Evolutionary conservation across 768 basidiomycete genomes (phyloP), one percentile per base, ranked within the genome.

Genomic region (Obba rivulosa): DNA sequence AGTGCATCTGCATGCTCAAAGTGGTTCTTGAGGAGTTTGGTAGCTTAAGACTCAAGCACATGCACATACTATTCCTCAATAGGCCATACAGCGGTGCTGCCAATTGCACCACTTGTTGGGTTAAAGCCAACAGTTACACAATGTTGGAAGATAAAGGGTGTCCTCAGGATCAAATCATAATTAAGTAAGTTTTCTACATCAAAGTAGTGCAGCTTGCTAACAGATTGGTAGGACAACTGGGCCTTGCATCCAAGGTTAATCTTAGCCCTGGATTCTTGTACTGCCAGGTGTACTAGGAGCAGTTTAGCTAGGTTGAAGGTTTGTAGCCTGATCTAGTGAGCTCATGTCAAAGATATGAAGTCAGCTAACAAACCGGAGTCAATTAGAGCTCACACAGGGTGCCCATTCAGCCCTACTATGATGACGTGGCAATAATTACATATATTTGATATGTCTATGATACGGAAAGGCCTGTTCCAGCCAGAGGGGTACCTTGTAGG

Each of bases 91-190:
- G 44, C 21, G 10, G 39, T 8, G 18, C 39, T 41, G 3, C 50
- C 50, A 24, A 51, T 31, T 10, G 31, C 37, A 1, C 55, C 42
- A 1, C 25, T 8, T 8, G 50, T 37, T 1, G 53, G 55, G 37
- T 56, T 57, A 9, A 54, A 45, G 11, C 53, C 48, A 7, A 60
- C n/a, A 4, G 41, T 34, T 0, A 52, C 46, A 16, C 24, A 4
- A 21, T 48, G 45, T 31, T 51, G 50, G n/a, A 34, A 58, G 2
- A 64, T 24, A 37, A 65, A 65, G 1, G 61, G 63, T 0, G 61
- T 63, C 4, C 65, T 58, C 9, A 64, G 47, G 11, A 64, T 58
- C 8, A 62, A 9, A 23, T 62, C 57, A 40, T 61, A 55, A 22
- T 42, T 52, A 0, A 58, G 52, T 1, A 63, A n/a, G 25, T 61